Evolutionary conservation across 2,329 filamentous ascomycete genomes (phyloP), one percentile per base, ranked within the genome.

Genomic region (Diaporthe eres): DNA sequence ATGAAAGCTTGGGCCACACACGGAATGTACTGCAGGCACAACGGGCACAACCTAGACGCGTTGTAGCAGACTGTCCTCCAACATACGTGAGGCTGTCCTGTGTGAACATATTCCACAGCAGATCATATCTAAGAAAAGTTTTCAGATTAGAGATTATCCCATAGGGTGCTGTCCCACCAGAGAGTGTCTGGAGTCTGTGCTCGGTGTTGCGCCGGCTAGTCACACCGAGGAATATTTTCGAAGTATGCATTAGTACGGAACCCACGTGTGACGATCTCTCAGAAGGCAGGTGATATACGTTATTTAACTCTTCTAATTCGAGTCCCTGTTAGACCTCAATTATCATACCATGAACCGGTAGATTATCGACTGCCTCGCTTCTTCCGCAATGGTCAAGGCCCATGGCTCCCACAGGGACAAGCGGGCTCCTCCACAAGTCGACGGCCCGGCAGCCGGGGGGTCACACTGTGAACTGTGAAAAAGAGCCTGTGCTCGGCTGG

Each of bases 1-100:
- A 9, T 71, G 3, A 25, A 71, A 60, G 68, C 68, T 71, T 47
- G 68, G 68, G 42, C 68, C 68, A 47, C 68, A 37, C 51, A 19
- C 17, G 15, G 39, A 8, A 8, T 34, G 34, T 34, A 31, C 31
- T 31, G 31, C 5, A 39, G 10, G 12, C 37, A 39, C 10, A 25
- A 28, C 10, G 39, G 37, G 37, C 58, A 25, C 13, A 25, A 42
- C 12, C 22, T 17, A 25, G n/a, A 44, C 31, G 37, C 4, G 15
- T 58, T 22, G 31, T 34, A 10, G 31, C 55, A 58, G 17, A 34
- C 7, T 39, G 22, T 15, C 19, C 34, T 25, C 34, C 57, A 60
- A 39, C 17, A 39, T 22, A 25, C 34, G 7, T 9, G 55, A 57
- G 31, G 31, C 17, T 58, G 31, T 58, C 12, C 9, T 15, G 28